Evolutionary conservation across 2,329 filamentous ascomycete genomes (phyloP).

Genomic region (Hysterium pulicare): DNA sequence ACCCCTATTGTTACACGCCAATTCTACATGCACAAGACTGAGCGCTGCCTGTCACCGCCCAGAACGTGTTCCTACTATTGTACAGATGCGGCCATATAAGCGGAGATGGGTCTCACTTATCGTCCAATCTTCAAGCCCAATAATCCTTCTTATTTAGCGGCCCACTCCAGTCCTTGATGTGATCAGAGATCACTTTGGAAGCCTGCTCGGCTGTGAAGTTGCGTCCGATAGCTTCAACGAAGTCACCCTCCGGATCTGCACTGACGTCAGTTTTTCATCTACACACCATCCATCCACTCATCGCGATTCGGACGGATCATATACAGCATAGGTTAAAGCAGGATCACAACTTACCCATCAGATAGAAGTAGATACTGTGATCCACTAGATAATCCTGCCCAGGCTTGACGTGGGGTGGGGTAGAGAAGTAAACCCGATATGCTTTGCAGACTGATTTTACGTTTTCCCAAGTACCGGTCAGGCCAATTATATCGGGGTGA

Average conservation of each 20-base stretch:
- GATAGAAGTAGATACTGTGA: slow-evolving; percentile 98
- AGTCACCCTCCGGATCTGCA: slow-evolving; percentile 88
- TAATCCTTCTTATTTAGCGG: slow-evolving; percentile 48
- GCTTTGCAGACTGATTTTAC: slow-evolving; percentile 93
- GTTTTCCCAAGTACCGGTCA: slow-evolving; percentile 91
- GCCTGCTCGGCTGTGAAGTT: slow-evolving; percentile 90
- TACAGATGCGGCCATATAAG: not conserved
- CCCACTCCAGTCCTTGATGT: slow-evolving; percentile 75
- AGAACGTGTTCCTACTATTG: too few relatives aligned
- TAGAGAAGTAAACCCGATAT: slow-evolving; percentile 96
- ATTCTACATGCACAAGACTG: too few relatives aligned
- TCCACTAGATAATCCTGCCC: slow-evolving; percentile 97
- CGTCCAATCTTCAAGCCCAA: slow-evolving; percentile 17
- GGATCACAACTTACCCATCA: slow-evolving; percentile 66
- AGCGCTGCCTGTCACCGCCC: too few relatives aligned
- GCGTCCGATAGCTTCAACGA: slow-evolving; percentile 92
- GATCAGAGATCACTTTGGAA: slow-evolving; percentile 77
- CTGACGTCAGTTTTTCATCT: slow-evolving; percentile 17
- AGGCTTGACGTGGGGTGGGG: slow-evolving; percentile 79
- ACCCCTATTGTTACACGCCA: too few relatives aligned
- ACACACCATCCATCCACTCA: not conserved
- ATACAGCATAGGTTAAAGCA: not conserved
- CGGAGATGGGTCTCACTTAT: not conserved
- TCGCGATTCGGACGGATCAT: not conserved
- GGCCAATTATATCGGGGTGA: slow-evolving; percentile 77